These are phyloP conservation scores for Alternaria dauci DNA, from an alignment of 2,329 filamentous ascomycete species.

Conservation along the genomic window DNA sequence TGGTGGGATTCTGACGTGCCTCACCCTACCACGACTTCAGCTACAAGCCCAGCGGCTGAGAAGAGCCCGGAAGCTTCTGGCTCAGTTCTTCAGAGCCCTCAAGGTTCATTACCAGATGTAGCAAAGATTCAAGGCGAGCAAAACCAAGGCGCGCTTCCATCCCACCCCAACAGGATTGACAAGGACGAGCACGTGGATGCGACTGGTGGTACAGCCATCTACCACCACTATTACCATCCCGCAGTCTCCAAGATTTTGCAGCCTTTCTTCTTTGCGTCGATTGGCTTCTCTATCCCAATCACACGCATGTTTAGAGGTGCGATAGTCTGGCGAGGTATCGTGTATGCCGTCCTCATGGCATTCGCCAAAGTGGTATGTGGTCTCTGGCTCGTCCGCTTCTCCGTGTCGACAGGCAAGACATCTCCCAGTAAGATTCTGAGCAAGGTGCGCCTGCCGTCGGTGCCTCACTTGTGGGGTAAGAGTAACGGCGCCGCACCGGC, in stretches of 20 bases:
- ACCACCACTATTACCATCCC: slow-evolving; percentile 57
- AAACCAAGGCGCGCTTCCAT: background rate
- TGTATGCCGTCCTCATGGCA: slow-evolving; percentile 76
- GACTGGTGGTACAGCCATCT: slow-evolving; percentile 47
- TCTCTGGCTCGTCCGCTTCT: slow-evolving; percentile 52
- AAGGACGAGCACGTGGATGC: slow-evolving; percentile 5
- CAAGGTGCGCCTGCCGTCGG: slow-evolving; percentile 29
- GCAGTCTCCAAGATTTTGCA: slow-evolving; percentile 65
- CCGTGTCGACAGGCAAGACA: slow-evolving; percentile 26
- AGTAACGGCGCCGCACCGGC: slow-evolving; percentile 7
- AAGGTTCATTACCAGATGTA: background rate
- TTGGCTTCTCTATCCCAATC: slow-evolving; percentile 82
- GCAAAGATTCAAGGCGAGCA: background rate
- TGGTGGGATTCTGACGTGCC: slow-evolving; percentile 64
- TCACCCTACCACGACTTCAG: slow-evolving; percentile 22
- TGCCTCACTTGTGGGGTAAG: slow-evolving; percentile 39
- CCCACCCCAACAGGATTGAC: background rate
- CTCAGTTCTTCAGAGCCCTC: background rate
- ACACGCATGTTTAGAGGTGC: slow-evolving; percentile 69
- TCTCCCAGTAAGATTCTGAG: slow-evolving; percentile 12
- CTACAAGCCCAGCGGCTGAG: background rate
- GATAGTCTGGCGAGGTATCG: slow-evolving; percentile 75
- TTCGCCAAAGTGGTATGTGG: slow-evolving; percentile 57
- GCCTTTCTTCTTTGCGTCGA: slow-evolving; percentile 77
- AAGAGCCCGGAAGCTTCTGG: background rate